Conservation (phyloP, 2,329 filamentous ascomycete species). For the Aspergillus sp. region DNA sequence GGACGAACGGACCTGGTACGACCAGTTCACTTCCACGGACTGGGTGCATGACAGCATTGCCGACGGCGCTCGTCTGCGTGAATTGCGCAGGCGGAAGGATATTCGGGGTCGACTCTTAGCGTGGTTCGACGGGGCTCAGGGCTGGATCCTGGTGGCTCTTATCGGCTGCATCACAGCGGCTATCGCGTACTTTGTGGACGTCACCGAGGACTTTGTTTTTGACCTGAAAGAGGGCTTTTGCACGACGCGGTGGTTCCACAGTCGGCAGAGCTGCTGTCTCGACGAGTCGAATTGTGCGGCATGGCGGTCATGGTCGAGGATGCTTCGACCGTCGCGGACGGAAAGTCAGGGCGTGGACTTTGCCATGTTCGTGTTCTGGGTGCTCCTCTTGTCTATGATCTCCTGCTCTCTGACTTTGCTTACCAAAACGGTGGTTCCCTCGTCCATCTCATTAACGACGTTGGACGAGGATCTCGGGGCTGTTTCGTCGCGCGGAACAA, state of each 20-base stretch:
- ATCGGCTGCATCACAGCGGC: slow-evolving; percentile 83
- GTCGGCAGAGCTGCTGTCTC: slow-evolving; percentile 66
- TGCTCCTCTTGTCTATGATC: slow-evolving; percentile 66
- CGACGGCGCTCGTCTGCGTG: slow-evolving; percentile 85
- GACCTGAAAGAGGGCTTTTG: slow-evolving; percentile 93
- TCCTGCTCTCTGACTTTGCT: slow-evolving; percentile 79
- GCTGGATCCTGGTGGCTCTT: slow-evolving; percentile 89
- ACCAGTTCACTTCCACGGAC: slow-evolving; percentile 95
- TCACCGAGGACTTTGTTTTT: slow-evolving; percentile 81
- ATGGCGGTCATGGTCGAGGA: slow-evolving; percentile 67
- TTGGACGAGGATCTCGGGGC: slow-evolving; percentile 91
- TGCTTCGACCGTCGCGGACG: slow-evolving; percentile 54
- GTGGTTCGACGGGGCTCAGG: slow-evolving; percentile 82
- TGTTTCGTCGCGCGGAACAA: slow-evolving; percentile 47
- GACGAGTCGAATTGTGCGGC: slow-evolving; percentile 55
- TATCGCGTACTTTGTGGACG: slow-evolving; percentile 84
- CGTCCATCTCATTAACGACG: slow-evolving; percentile 79
- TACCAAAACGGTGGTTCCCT: slow-evolving; percentile 93
- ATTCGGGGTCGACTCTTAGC: slow-evolving; percentile 75
- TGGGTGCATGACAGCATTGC: slow-evolving; percentile 98
- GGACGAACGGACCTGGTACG: slow-evolving; percentile 95
- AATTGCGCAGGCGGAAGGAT: slow-evolving; percentile 76
- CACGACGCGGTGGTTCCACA: slow-evolving; percentile 66
- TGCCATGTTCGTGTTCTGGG: slow-evolving; percentile 69
- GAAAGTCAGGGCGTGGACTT: slow-evolving; percentile 70